Conservation (phyloP, 257 asterid species). For the Verbascum thapsus region DNA sequence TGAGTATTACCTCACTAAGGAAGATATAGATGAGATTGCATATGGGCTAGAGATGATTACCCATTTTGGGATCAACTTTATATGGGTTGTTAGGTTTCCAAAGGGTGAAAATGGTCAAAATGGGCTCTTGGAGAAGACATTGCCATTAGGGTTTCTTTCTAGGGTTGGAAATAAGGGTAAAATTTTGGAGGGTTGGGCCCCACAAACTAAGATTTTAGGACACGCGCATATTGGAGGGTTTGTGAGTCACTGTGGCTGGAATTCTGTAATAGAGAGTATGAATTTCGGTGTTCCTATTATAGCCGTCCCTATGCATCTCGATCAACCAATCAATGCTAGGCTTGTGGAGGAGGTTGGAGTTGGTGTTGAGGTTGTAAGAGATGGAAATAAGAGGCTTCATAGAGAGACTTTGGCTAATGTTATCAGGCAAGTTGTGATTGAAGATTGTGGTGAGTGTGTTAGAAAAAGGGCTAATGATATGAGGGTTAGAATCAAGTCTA, state of each 20-base stretch:
- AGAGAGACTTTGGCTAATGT: slow-evolving; percentile 32
- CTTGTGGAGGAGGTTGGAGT: slow-evolving; percentile 47
- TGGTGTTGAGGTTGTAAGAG: slow-evolving; percentile 44
- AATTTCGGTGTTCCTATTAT: slow-evolving; percentile 46
- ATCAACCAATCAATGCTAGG: slow-evolving; percentile 52
- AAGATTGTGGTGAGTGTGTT: slow-evolving; percentile 26
- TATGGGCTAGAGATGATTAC: slow-evolving; percentile 42
- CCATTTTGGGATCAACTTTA: slow-evolving; percentile 31
- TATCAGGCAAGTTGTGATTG: slow-evolving; percentile 36
- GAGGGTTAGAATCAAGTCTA: slow-evolving; percentile 20
- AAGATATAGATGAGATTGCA: slow-evolving; percentile 40
- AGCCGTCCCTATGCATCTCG: slow-evolving; percentile 49
- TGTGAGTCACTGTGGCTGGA: slow-evolving; percentile 52
- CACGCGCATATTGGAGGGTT: slow-evolving; percentile 45
- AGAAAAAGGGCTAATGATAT: slow-evolving; percentile 28
- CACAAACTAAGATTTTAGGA: slow-evolving; percentile 35
- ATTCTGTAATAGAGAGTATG: slow-evolving; percentile 44
- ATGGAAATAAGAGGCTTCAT: slow-evolving; percentile 22
- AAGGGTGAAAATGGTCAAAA: slow-evolving; percentile 9
- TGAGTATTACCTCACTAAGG: slow-evolving; percentile 38
- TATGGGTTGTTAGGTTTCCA: slow-evolving; percentile 55
- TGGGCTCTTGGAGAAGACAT: slow-evolving; percentile 24
- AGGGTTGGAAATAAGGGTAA: slow-evolving; percentile 40
- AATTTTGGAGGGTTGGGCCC: slow-evolving; percentile 46
- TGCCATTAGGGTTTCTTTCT: slow-evolving; percentile 41